phyloP scores from a whole-genome alignment of 106 monocot species.

The Dendrobium officinale region DNA sequence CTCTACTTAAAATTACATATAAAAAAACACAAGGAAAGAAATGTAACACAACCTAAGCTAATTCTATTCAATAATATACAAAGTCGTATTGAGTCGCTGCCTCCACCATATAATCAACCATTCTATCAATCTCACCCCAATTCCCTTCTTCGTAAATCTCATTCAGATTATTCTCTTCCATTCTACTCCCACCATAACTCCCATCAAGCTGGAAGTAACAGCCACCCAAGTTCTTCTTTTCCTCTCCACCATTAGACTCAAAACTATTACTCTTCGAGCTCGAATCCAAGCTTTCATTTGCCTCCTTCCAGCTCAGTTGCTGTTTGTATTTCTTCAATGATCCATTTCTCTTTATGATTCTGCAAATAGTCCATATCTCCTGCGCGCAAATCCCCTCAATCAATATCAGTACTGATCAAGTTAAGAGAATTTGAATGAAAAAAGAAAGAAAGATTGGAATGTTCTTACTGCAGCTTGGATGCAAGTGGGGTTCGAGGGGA shows the following conservation, averaged over 20 bases:
- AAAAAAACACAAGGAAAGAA: too few species aligned
- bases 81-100: background rate
- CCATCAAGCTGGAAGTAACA: background rate
- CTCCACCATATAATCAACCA: conserved; percentile 34
- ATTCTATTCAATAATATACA: background rate
- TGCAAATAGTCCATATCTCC: conserved; percentile 77
- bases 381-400: conserved; percentile 1
- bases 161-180: conserved; percentile 15
- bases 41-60: background rate
- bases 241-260: conserved; percentile 38
- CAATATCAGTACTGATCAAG: too few species aligned
- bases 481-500: conserved; percentile 25
- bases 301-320: conserved; percentile 15
- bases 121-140: conserved; percentile 75
- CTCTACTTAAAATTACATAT: too few species aligned
- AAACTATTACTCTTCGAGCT: conserved; percentile 30
- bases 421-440: background rate
- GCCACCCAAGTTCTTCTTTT: conserved; percentile 7
- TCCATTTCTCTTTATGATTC: conserved; percentile 55
- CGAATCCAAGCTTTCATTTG: conserved; percentile 11
- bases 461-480: conserved; percentile 43
- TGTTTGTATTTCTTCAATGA: conserved; percentile 18
- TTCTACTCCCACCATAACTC: background rate
- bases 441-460: background rate
- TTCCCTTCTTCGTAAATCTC: conserved; percentile 17